Base-by-base conservation (phyloP, 495 filamentous ascomycete genomes). In the Daldinia caldariorum region DNA sequence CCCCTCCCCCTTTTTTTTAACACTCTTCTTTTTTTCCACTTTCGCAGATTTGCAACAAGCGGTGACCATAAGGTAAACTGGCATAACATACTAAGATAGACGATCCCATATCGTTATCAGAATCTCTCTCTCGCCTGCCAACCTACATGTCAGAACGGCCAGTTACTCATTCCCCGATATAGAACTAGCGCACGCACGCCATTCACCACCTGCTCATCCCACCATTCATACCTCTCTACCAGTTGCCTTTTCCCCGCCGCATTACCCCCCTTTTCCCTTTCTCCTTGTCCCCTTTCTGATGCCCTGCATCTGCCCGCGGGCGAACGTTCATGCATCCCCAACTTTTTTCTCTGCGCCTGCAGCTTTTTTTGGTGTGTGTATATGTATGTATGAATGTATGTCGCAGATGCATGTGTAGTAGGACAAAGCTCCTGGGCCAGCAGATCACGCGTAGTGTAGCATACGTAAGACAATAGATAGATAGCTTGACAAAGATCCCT, bases 271-370 rank as follows among this genome's bases (percentile, higher is more conserved):
- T 20, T 38, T 14, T 29, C 63, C 34, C 63, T 63, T 51, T 61
- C 57, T 68, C 68, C 53, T 26, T 65, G 60, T 35, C 60, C 70
- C 57, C 65, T 61, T 68, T 72, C 38, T 65, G 61, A 72, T 61
- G 59, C 38, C 61, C 61, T 72, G 70, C 70, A 68, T 64, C 26
- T 64, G 18, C 49, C 39, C 31, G 38, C 57, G 69, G 43, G 69
- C 51, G 47, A 37, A 68, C 41, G 70, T 72, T 72, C 70, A 72
- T 72, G 70, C 70, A 72, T 60, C 70, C 70, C 70, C 64, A 68
- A 66, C 51, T 47, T 63, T 49, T 67, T 39, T 63, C 39, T 67
- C 34, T 35, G 34, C 34, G 63, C 70, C 60, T 60, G 64, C 70
- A 68, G 64, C 59, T 55, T 34, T 38, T 43, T 38, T 38, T 45